Evolutionary conservation across 441 rosid species (phyloP), one percentile per base, ranked within the genome.

Genomic region (Adansonia rubrostipa): DNA sequence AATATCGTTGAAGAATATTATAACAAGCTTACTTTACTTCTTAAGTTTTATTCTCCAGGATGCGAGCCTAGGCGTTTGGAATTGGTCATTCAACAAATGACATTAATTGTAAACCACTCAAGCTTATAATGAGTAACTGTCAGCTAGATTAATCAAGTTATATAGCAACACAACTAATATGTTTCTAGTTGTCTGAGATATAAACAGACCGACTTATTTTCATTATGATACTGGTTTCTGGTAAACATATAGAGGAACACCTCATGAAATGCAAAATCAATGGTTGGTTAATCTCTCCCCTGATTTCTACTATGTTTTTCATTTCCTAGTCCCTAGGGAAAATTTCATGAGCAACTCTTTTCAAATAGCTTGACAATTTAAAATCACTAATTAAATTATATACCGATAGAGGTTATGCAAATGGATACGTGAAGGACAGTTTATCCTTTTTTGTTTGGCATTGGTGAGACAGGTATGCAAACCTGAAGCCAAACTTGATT

Each of bases 261-360:
- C n/a, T 14, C 47, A 64, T 6, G 47, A 15, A 36, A 15, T 64
- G 20, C 5, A 36, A 64, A 15, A 36, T 6, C 3, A 63, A 28
- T 63, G 19, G 45, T 28, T 24, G 44, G 44, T 13, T 4, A 28
- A 28, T 13, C 67, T 6, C 17, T 62, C 33, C 17, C 67, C 9
- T 28, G 3, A 28, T 62, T 62, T 62, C 19, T 28, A 4, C 5
- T 28, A 22, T 22, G 40, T 4, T 61, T 57, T 22, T 24, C 17
- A 11, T 24, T 62, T 62, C 42, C 66, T 24, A 62, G 66, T 62
- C 17, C 65, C 66, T 4, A 24, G n/a, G 67, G 42, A 68, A 57
- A 57, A 57, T 8, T 2, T 7, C 9, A 57, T 19, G 28, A 57
- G 62, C 2, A 57, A 42, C 45, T 42, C 45, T 42, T 58, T 58